Conservation (phyloP, 805 yeast genomes). For the Pichia gijzeniarum region DNA sequence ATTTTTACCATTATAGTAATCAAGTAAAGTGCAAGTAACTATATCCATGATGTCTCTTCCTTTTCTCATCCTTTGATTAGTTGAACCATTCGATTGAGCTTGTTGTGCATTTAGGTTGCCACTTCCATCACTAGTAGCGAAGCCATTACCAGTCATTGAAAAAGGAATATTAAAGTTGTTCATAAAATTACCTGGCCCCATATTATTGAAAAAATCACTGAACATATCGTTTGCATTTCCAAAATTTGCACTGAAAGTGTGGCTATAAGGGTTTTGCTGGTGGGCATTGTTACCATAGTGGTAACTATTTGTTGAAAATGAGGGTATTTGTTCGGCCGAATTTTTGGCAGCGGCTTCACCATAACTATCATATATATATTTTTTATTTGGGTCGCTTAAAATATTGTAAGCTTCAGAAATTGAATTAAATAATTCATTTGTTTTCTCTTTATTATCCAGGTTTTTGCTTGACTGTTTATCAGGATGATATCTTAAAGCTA, state of each 20-base stretch:
- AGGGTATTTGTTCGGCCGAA: constrained; percentile 13
- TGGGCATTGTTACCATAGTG: not conserved
- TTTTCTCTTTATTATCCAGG: constrained; percentile 26
- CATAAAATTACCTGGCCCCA: not conserved
- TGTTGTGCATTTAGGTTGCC: not conserved
- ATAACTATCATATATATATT: constrained; percentile 46
- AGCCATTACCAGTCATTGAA: not conserved
- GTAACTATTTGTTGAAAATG: constrained; percentile 8
- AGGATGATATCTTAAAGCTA: constrained; percentile 82
- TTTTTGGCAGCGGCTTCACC: constrained; percentile 38
- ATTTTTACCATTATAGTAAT: constrained; percentile 52
- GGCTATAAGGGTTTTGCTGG: not conserved
- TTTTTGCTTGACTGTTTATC: constrained; percentile 50
- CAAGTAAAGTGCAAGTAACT: constrained; percentile 45
- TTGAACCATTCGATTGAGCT: not conserved
- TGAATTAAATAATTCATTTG: constrained; percentile 51
- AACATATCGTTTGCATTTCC: not conserved
- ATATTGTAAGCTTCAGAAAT: constrained; percentile 64
- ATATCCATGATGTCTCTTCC: constrained; percentile 56
- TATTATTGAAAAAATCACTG: constrained; percentile 2
- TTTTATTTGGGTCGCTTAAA: constrained; percentile 39
- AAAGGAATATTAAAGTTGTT: not conserved
- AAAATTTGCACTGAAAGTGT: not conserved
- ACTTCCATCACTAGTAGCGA: not conserved
- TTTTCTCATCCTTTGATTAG: constrained; percentile 18